A percentile compares a stretch with the other conserved stretches of the same genome.
Evolutionary conservation across 2,329 filamentous ascomycete genomes (phyloP).

Genomic region (Trichoderma endophyticum): DNA sequence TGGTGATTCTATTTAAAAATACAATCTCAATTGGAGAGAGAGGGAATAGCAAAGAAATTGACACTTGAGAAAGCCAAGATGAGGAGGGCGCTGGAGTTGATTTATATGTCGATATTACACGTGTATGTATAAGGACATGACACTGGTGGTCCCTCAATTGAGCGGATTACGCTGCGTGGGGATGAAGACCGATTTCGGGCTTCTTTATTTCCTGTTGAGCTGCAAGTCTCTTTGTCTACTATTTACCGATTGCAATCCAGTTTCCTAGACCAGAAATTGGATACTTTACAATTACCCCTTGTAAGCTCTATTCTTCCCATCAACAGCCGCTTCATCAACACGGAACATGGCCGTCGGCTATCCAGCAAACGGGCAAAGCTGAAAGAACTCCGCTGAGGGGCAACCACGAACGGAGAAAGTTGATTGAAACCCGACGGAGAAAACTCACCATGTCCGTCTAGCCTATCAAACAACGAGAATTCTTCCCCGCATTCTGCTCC

Average conservation of each 20-base stretch:
- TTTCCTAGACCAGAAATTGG: not conserved
- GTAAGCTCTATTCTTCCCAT: not conserved
- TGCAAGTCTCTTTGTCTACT: not conserved
- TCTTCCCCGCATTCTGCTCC: slow-evolving; percentile 2
- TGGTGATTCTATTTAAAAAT: not conserved
- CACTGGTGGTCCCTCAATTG: not conserved
- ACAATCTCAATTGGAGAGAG: not conserved
- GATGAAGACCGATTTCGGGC: not conserved
- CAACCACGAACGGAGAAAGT: slow-evolving; percentile 4
- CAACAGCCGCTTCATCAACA: not conserved
- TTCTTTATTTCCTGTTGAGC: not conserved
- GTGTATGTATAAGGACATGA: not conserved
- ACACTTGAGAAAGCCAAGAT: not conserved
- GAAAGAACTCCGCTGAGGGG: slow-evolving; percentile 9
- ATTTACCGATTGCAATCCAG: too few species aligned
- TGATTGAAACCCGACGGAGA: slow-evolving; percentile 8
- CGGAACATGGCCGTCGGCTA: not conserved
- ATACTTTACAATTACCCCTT: not conserved
- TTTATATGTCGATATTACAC: slow-evolving; percentile 8
- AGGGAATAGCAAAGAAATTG: not conserved
- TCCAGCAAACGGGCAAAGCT: not conserved
- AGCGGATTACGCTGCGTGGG: not conserved
- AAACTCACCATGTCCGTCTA: not conserved
- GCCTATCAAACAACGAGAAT: slow-evolving; percentile 11
- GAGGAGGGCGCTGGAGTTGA: not conserved